Evolutionary conservation across 164 flowering plant species (phyloP), one percentile per base, ranked within the genome.

Genomic region (Tetrastigma voinierianum): DNA sequence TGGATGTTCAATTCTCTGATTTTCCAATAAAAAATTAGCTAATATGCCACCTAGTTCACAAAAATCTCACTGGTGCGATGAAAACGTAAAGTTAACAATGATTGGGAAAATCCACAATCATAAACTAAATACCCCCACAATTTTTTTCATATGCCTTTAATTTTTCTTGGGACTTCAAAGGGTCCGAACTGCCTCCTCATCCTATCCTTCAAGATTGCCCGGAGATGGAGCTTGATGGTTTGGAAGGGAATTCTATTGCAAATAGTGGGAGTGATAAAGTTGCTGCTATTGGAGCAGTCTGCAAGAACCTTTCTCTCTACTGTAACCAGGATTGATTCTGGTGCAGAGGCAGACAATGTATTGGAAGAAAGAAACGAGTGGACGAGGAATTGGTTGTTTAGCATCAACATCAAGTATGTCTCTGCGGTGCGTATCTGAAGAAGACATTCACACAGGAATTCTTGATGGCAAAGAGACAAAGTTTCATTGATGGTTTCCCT

Each of bases 401-500:
- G 78, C 88, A n/a, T 82, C 83, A 53, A 78, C 81, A 67, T 77
- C 90, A 43, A 86, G 83, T 49, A 68, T 73, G 68, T 76, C 89
- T 62, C 52, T 76, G 57, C 78, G 85, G 58, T 78, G 80, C 78
- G 82, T 80, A 44, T 80, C 88, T 72, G 87, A 72, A 62, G 93
- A 91, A 64, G 90, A 85, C 32, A 70, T 91, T 64, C 83, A 63
- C 62, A 83, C 86, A 1, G 83, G 81, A 48, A 87, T 91, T 72
- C 73, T 91, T 51, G 92, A 88, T 74, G 91, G 92, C 46, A 82
- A 62, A 73, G 75, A 74, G 61, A 57, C 61, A 67, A 83, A 56
- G 92, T 83, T 72, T 84, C 96, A 45, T 90, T 68, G 87, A 84
- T 10, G 76, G 82, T 53, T 91, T 91, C 71, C 90, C 96, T n/a